A percentile compares a stretch with the other conserved stretches of the same genome.
Evolutionary conservation across 208 protist species (phyloP).

Genomic region (Naegleria lovaniensis): DNA sequence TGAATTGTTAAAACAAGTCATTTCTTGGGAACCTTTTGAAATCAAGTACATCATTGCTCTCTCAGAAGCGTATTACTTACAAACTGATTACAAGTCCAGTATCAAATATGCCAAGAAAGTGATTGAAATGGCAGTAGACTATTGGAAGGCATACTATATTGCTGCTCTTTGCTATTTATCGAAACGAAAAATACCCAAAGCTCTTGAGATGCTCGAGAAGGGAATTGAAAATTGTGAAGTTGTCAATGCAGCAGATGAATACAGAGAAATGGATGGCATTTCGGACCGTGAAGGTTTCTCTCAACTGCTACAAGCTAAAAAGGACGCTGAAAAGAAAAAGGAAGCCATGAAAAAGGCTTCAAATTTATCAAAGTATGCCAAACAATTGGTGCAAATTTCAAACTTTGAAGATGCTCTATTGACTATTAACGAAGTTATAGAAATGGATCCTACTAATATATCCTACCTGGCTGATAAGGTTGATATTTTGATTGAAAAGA

Average conservation of each 20-base stretch:
- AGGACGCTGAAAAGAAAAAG: neutral
- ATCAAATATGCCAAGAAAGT: neutral
- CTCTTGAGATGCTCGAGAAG: neutral
- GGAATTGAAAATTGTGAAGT: slow-evolving; percentile 6
- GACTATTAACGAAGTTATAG: neutral
- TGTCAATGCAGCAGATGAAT: neutral
- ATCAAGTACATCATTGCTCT: neutral
- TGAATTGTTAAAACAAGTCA: neutral
- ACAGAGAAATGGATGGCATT: neutral
- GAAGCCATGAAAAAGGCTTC: neutral
- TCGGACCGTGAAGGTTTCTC: neutral
- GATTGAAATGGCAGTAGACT: neutral
- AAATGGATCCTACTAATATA: slow-evolving; percentile 13
- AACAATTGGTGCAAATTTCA: neutral
- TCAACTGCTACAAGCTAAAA: neutral
- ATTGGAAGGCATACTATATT: neutral
- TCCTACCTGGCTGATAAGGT: neutral
- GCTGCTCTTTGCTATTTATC: neutral
- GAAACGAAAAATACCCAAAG: neutral
- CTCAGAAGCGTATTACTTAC: neutral
- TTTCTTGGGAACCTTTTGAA: neutral
- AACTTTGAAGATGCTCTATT: neutral
- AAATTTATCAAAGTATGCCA: neutral
- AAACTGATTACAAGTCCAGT: neutral
- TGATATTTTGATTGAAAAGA: slow-evolving; percentile 7